A percentile compares a stretch with the other conserved stretches of the same genome.
phyloP scores from a whole-genome alignment of 768 basidiomycete genomes.

The Panaeolus cyanescens region DNA sequence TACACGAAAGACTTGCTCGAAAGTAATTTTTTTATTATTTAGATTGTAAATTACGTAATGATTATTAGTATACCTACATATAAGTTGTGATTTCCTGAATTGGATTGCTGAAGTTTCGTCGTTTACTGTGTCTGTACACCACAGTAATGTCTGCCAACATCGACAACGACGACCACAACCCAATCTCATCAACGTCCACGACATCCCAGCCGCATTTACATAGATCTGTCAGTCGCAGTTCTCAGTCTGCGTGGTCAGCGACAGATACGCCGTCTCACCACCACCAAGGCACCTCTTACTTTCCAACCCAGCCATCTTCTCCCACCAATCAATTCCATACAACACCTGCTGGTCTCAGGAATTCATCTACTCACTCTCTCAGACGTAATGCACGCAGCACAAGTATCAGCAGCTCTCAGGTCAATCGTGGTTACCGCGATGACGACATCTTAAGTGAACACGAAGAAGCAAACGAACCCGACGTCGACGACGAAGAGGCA shows the following conservation, averaged over 20 bases:
- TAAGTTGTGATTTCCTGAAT: constrained; percentile 11
- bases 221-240: constrained; percentile 50
- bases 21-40: constrained; percentile 35
- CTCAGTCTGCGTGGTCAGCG: constrained; percentile 51
- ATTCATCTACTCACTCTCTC: constrained; percentile 53
- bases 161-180: constrained; percentile 20
- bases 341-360: constrained; percentile 46
- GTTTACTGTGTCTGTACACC: constrained; percentile 14
- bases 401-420: constrained; percentile 62
- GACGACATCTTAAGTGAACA: constrained; percentile 53
- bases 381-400: constrained; percentile 55
- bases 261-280: constrained; percentile 64
- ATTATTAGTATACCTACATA: constrained; percentile 16
- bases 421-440: constrained; percentile 46
- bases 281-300: constrained; percentile 71
- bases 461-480: constrained; percentile 46
- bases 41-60: constrained; percentile 1
- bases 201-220: constrained; percentile 40
- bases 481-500: constrained; percentile 36
- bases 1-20: constrained; percentile 79
- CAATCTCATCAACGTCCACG: constrained; percentile 41
- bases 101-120: constrained; percentile 22
- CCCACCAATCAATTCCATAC: constrained; percentile 47
- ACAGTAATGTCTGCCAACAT: constrained; percentile 16
- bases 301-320: constrained; percentile 44